phyloP scores from a whole-genome alignment of 2,329 filamentous ascomycete species.

The Fusarium verrucosum region DNA sequence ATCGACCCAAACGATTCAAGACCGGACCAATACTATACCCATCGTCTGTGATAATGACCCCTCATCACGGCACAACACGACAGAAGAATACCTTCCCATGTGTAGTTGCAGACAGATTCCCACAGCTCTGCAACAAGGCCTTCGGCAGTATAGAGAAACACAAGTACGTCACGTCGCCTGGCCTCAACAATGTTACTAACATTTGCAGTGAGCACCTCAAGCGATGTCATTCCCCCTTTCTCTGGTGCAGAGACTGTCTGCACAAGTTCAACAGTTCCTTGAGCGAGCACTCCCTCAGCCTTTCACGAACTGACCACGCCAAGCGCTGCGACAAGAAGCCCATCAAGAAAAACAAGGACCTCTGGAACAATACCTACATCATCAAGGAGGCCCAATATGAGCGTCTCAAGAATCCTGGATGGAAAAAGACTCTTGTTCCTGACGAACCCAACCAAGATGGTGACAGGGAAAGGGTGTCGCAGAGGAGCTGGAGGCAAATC shows the following conservation, averaged over 20 bases:
- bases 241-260: conserved; percentile 5
- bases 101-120: not conserved
- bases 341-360: not conserved
- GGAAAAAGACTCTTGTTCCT: conserved; percentile 4
- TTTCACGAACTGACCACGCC: accelerated
- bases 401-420: not conserved
- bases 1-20: accelerated
- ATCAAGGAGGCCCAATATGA: not conserved
- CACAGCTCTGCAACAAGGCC: not conserved
- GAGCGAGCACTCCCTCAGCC: accelerated
- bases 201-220: conserved; percentile 1
- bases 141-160: conserved; percentile 9
- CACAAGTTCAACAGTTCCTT: conserved; percentile 16
- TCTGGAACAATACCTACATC: not conserved
- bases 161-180: not conserved
- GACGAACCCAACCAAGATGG: not conserved
- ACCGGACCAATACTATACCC: not conserved
- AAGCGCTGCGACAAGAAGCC: not conserved
- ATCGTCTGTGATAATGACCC: conserved; percentile 4
- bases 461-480: not conserved
- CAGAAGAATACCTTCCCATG: not conserved
- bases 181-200: not conserved
- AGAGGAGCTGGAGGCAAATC: conserved; percentile 17
- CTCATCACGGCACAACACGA: not conserved
- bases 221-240: not conserved